Evolutionary conservation across 2,329 filamentous ascomycete species (phyloP).

Genomic region (Thelonectria discophora): DNA sequence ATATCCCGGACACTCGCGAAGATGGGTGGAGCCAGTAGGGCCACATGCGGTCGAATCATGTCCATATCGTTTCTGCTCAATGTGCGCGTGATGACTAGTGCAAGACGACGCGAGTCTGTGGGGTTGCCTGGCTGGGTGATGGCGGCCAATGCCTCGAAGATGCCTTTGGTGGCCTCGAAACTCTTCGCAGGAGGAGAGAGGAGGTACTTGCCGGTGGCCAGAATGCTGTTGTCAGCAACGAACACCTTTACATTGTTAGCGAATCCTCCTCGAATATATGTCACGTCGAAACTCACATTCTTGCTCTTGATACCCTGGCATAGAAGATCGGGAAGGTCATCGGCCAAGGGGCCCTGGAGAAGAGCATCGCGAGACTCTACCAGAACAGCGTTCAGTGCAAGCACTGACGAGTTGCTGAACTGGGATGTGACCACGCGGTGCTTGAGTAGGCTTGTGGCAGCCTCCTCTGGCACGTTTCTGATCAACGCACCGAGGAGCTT

Average conservation of each 20-base stretch:
- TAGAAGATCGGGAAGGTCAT: conserved; percentile 80
- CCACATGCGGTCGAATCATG: conserved; percentile 81
- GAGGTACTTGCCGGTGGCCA: conserved; percentile 91
- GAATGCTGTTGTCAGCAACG: conserved; percentile 86
- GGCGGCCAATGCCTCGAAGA: conserved; percentile 80
- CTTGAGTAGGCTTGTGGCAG: conserved; percentile 67
- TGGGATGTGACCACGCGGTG: conserved; percentile 81
- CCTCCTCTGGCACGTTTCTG: conserved; percentile 81
- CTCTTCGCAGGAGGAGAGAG: conserved; percentile 73
- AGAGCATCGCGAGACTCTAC: conserved; percentile 80
- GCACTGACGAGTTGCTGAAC: conserved; percentile 79
- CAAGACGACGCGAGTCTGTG: conserved; percentile 83
- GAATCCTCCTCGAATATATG: conserved; percentile 1
- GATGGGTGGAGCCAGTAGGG: conserved; percentile 80
- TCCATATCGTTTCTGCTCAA: conserved; percentile 82
- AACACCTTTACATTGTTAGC: conserved; percentile 64
- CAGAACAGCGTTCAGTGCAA: conserved; percentile 89
- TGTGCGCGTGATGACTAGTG: conserved; percentile 88
- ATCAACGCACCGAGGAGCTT: conserved; percentile 89
- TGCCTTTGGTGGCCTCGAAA: conserved; percentile 79
- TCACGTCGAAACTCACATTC: conserved; percentile 64
- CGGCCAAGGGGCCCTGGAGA: conserved; percentile 69
- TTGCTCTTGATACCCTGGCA: conserved; percentile 81
- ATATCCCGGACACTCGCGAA: conserved; percentile 91
- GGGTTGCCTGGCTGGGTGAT: conserved; percentile 81